phyloP scores from a whole-genome alignment of 257 asterid genomes.

The Coffea eugenioides region DNA sequence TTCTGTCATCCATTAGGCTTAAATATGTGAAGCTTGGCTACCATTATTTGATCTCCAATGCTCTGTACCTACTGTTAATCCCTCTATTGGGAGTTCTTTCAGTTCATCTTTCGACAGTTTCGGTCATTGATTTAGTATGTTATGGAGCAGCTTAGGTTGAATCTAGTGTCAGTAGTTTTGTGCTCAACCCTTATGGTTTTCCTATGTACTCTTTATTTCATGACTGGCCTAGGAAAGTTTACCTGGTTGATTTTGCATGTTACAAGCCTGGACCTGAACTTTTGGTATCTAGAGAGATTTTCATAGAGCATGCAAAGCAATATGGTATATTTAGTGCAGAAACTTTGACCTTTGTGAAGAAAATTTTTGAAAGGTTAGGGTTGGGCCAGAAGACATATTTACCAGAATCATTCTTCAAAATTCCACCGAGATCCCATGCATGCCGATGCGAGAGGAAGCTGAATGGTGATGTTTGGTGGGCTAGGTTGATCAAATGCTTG shows the following conservation, averaged over 20 bases:
- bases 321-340: conserved; percentile 44
- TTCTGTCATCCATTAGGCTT: conserved; percentile 46
- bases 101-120: conserved; percentile 37
- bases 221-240: conserved; percentile 54
- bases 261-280: conserved; percentile 48
- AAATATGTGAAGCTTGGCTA: conserved; percentile 69
- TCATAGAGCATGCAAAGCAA: conserved; percentile 39
- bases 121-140: conserved; percentile 27
- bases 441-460: conserved; percentile 63
- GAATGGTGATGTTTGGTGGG: conserved; percentile 81
- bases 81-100: conserved; percentile 36
- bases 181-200: conserved; percentile 48
- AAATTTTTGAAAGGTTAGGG: conserved; percentile 63
- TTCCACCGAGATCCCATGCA: conserved; percentile 47
- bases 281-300: conserved; percentile 46
- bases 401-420: conserved; percentile 43
- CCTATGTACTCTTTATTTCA: conserved; percentile 52
- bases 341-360: conserved; percentile 50
- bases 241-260: conserved; percentile 64
- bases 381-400: conserved; percentile 68
- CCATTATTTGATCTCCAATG: conserved; percentile 53
- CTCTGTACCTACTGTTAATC: conserved; percentile 42
- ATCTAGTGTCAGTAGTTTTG: conserved; percentile 36
- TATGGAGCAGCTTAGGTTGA: conserved; percentile 50
- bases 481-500: conserved; percentile 57